A percentile compares a stretch with the other conserved stretches of the same genome.
Conservation (phyloP, 2,329 filamentous ascomycete species). For the Intubia oerlemansii region DNA sequence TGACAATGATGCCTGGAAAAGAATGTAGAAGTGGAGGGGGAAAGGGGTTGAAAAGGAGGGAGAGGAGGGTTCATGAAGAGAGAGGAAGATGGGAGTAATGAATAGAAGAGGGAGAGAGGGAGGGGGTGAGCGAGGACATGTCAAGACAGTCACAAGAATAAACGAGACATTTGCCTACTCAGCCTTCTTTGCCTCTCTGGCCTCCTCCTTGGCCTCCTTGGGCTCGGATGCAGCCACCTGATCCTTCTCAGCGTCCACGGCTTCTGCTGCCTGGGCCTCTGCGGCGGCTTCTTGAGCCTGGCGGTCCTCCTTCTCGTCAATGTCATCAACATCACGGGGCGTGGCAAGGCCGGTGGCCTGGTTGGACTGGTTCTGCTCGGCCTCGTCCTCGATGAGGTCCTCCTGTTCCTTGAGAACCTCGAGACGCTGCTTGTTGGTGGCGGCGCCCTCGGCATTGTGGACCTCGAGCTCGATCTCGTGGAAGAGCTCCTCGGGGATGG, state of each 20-base stretch:
- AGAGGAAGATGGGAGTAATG: too few species aligned
- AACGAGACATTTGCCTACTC: too few species aligned
- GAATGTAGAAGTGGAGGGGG: too few species aligned
- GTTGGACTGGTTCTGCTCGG: conserved; percentile 70
- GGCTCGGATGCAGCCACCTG: conserved; percentile 19
- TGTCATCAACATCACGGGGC: conserved; percentile 73
- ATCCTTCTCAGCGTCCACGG: conserved; percentile 33
- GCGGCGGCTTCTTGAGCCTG: conserved; percentile 29
- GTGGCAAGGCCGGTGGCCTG: conserved; percentile 52
- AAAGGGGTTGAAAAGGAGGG: too few species aligned
- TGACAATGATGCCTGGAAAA: conserved; percentile 1
- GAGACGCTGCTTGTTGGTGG: conserved; percentile 95
- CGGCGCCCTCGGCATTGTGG: conserved; percentile 85
- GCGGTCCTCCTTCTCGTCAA: conserved; percentile 81
- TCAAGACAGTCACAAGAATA: too few species aligned
- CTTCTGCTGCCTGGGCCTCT: conserved; percentile 28
- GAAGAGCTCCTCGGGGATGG: conserved; percentile 94
- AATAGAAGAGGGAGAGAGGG: not conserved
- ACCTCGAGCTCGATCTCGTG: conserved; percentile 99
- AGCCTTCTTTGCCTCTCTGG: too few species aligned
- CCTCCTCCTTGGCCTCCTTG: conserved; percentile 13
- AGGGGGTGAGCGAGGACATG: too few species aligned
- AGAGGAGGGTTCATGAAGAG: too few species aligned
- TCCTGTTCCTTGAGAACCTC: conserved; percentile 98
- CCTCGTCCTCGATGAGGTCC: conserved; percentile 93